Base-by-base conservation (phyloP, 2,329 filamentous ascomycete genomes). In the Colletotrichum graminicola region DNA sequence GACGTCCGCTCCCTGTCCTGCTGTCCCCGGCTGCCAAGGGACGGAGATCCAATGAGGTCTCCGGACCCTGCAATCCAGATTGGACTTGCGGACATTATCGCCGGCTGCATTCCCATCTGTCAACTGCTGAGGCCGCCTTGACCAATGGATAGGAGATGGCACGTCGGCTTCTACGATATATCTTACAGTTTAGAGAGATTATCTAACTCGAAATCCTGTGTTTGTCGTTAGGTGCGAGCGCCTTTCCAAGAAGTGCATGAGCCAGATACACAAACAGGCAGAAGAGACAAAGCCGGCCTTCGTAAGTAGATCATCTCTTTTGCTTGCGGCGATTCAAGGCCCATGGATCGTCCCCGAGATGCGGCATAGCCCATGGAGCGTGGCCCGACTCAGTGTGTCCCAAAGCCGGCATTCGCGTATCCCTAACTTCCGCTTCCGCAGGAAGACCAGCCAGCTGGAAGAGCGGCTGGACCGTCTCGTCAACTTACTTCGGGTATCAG, bases 191-290 rank as follows among this genome's bases (percentile, higher is more conserved):
- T 32, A 3, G 10, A 16, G 29, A 21, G n/a, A 3, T 21, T 16
- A 26, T 29, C 57, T 49, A 47, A 49, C 57, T 43, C 23, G 21
- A 29, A n/a, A 21, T 4, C 11, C n/a, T 36, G 7, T 12, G 39
- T 45, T 39, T 39, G 47, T 39, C 32, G 64, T 2, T 73, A 87
- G 85, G 70, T 87, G 86, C 70, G 81, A 85, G 68, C 79, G 86
- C 18, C 77, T 88, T 6, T 80, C 81, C 47, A 88, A 87, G 72
- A 81, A 83, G 43, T 88, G 86, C 71, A 77, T 80, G 0, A 79
- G 78, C 14, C 85, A 88, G 74, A 76, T 86, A 34, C 85, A 86
- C 74, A 82, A 81, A 32, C 84, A 81, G 86, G 39, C 88, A 88
- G 77, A 88, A 87, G 79, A 80, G 86, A 74, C 82, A 84, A 41